Percentiles rank a stretch among this genome's conserved stretches.
Evolutionary conservation across 2,329 filamentous ascomycete genomes (phyloP).

Genomic region (Pseudogymnoascus sp.): DNA sequence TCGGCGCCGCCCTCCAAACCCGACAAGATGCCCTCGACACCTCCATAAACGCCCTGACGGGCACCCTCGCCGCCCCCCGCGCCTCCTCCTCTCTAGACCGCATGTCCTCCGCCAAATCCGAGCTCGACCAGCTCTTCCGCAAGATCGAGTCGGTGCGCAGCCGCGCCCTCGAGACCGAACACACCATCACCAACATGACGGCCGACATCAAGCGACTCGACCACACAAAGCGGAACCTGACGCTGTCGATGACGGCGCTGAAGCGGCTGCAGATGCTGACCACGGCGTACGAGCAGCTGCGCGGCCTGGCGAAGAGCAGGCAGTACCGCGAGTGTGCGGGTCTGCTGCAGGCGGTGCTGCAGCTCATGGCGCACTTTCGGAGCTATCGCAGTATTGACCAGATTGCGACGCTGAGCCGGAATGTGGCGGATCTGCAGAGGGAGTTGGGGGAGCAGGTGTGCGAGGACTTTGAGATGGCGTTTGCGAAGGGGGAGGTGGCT

Average conservation of each 20-base stretch:
- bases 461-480: slow-evolving; percentile 94
- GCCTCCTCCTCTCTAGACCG: slow-evolving; percentile 82
- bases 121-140: slow-evolving; percentile 81
- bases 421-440: slow-evolving; percentile 86
- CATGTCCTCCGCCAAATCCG: slow-evolving; percentile 83
- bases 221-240: slow-evolving; percentile 92
- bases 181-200: slow-evolving; percentile 96
- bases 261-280: slow-evolving; percentile 98
- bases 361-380: slow-evolving; percentile 98
- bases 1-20: slow-evolving; percentile 62
- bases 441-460: slow-evolving; percentile 96
- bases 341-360: slow-evolving; percentile 85
- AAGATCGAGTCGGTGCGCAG: slow-evolving; percentile 91
- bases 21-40: slow-evolving; percentile 77
- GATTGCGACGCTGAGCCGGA: slow-evolving; percentile 85
- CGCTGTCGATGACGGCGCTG: slow-evolving; percentile 92
- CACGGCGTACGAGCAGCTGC: slow-evolving; percentile 94
- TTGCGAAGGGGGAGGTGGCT: slow-evolving; percentile 76
- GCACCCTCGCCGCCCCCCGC: slow-evolving; percentile 69
- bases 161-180: slow-evolving; percentile 84
- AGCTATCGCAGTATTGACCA: slow-evolving; percentile 97
- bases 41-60: slow-evolving; percentile 65
- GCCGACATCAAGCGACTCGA: slow-evolving; percentile 97
- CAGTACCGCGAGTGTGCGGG: slow-evolving; percentile 95
- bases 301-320: slow-evolving; percentile 69